These are phyloP conservation scores for Ustilago sp. DNA, from an alignment of 1,284 basidiomycete species.

Conservation along the genomic window DNA sequence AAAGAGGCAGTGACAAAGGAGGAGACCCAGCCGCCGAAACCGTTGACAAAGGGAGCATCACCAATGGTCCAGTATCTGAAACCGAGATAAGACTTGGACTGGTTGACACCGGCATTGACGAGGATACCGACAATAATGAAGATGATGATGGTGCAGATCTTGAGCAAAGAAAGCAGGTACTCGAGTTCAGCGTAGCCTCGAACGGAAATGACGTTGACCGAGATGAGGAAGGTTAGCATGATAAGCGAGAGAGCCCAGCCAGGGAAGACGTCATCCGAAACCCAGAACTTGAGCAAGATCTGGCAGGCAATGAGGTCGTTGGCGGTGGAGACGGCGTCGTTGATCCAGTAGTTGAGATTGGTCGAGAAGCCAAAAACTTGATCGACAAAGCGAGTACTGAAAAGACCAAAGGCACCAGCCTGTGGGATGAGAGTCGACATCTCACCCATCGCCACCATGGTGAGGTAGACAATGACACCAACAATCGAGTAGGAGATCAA, in stretches of 20 bases:
- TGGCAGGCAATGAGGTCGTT: conserved; percentile 74
- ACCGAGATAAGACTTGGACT: conserved; percentile 45
- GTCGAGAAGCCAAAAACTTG: conserved; percentile 39
- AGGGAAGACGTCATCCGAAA: conserved; percentile 30
- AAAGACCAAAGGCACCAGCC: conserved; percentile 62
- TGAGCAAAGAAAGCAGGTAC: conserved; percentile 43
- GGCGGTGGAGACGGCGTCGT: conserved; percentile 58
- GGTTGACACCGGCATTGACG: conserved; percentile 53
- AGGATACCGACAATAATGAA: conserved; percentile 53
- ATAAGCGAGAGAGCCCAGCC: conserved; percentile 59
- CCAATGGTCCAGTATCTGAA: conserved; percentile 67
- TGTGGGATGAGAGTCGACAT: conserved; percentile 58
- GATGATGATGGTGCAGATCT: conserved; percentile 41
- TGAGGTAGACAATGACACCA: conserved; percentile 68
- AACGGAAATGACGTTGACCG: conserved; percentile 73
- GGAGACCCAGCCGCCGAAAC: conserved; percentile 64
- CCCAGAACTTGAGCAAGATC: conserved; percentile 50
- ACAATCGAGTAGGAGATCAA: conserved; percentile 66
- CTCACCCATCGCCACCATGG: conserved; percentile 68
- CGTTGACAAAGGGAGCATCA: conserved; percentile 72
- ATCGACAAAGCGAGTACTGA: conserved; percentile 61
- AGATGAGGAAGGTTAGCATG: conserved; percentile 70
- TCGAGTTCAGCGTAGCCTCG: conserved; percentile 77
- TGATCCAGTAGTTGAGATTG: conserved; percentile 51
- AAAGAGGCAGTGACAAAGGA: conserved; percentile 81